Evolutionary conservation across 768 basidiomycete genomes (phyloP), one percentile per base, ranked within the genome.

Genomic region (Termitomyces sp.): DNA sequence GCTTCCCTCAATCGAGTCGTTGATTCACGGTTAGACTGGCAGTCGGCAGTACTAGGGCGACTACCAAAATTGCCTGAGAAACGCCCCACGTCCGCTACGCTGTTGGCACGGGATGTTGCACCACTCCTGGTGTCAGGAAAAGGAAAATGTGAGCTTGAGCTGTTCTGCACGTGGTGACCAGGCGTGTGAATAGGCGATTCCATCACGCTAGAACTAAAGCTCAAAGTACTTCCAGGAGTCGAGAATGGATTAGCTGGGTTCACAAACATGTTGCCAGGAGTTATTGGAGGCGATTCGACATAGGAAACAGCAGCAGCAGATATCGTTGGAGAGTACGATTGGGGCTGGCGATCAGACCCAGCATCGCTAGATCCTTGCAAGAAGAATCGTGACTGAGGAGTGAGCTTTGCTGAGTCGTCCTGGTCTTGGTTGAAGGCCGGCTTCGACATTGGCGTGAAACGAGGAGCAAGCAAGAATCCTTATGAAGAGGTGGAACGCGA

Each of bases 1-100:
- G 78, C 65, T 59, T 85, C 84, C 49, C 85, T 71, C n/a, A 74
- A 54, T 21, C 76, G 72, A 24, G 71, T 54, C 7, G 74, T 73
- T 3, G 76, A 74, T 0, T 72, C 66, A 22, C 73, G 71, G 35
- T 55, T 57, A 2, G 73, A 70, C 34, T 49, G 53, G 37, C 53
- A 52, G 42, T 72, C 74, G 7, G 70, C 64, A 26, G 70, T 66
- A 24, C 60, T 58, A 2, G 70, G 67, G 14, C 77, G 75, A 55
- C 68, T 70, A 38, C 72, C 69, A 58, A 64, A 68, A 42, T 75
- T 70, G 51, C 69, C 73, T 1, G 73, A 74, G 10, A 72, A 64
- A 3, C 64, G 62, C 38, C 77, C 72, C 8, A 82, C 52, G 57
- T 79, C 80, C 7, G 70, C 71, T 5, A 70, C 57, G 49, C 78